A percentile compares a stretch with the other conserved stretches of the same genome.
Conservation (phyloP, 371 early-diverging fungal genomes). For the Mortierella sp. region DNA sequence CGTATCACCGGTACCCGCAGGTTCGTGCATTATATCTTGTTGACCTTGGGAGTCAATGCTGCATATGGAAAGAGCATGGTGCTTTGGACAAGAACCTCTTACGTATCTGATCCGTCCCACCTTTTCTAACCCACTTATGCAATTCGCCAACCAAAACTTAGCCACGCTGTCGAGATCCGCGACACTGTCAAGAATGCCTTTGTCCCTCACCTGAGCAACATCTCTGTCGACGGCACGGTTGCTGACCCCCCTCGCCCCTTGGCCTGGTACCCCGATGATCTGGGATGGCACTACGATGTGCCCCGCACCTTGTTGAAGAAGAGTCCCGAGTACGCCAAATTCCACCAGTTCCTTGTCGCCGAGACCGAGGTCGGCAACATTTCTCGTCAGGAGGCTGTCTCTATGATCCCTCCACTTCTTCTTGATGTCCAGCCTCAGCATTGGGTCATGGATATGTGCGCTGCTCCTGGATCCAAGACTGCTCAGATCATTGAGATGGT, state of each 20-base stretch:
- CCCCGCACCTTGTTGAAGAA: slow-evolving; percentile 81
- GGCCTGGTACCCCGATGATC: slow-evolving; percentile 89
- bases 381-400: slow-evolving; percentile 97
- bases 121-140: background rate
- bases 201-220: slow-evolving; percentile 57
- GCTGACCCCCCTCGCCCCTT: slow-evolving; percentile 84
- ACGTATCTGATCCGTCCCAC: background rate
- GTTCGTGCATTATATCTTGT: slow-evolving; percentile 52
- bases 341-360: slow-evolving; percentile 94
- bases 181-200: slow-evolving; percentile 61
- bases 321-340: slow-evolving; percentile 78
- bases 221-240: slow-evolving; percentile 76
- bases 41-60: background rate
- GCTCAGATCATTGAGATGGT: slow-evolving; percentile 95
- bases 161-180: slow-evolving; percentile 55
- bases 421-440: slow-evolving; percentile 95
- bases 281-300: slow-evolving; percentile 89
- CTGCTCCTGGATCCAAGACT: slow-evolving; percentile 94
- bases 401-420: slow-evolving; percentile 98
- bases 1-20: slow-evolving; percentile 92
- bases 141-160: too few species aligned
- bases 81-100: too few species aligned
- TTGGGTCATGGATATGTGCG: slow-evolving; percentile 91
- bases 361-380: slow-evolving; percentile 97
- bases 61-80: too few species aligned